These are phyloP conservation scores for Xylariaceae sp. DNA, from an alignment of 2,329 filamentous ascomycete genomes.

Conservation along the genomic window DNA sequence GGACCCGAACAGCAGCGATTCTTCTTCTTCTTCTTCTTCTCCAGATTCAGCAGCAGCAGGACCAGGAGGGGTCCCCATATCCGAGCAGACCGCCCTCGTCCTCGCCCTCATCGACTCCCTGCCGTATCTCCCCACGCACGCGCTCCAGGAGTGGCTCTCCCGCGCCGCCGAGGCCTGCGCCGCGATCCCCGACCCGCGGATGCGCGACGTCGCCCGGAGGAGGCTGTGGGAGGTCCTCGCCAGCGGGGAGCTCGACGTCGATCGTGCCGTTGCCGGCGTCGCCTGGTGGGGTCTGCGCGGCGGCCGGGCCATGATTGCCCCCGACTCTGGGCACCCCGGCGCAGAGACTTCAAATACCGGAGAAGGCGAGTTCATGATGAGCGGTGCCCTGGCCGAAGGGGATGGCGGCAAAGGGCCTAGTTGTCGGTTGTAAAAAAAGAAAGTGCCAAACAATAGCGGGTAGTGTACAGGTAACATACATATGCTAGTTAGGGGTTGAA, in stretches of 20 bases:
- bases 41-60: not conserved
- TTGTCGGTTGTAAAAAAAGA: slow-evolving; percentile 12
- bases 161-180: slow-evolving; percentile 64
- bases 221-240: slow-evolving; percentile 76
- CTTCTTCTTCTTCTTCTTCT: no score
- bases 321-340: no score
- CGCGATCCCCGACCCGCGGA: slow-evolving; percentile 52
- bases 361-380: slow-evolving; percentile 43
- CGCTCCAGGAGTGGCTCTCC: slow-evolving; percentile 77
- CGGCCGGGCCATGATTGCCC: slow-evolving; percentile 45
- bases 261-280: slow-evolving; percentile 71
- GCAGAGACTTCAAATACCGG: slow-evolving; percentile 18
- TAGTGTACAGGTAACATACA: slow-evolving; percentile 1
- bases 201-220: slow-evolving; percentile 61
- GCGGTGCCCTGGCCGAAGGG: slow-evolving; percentile 40
- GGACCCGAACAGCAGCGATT: not conserved
- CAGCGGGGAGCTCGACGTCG: slow-evolving; percentile 82
- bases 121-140: slow-evolving; percentile 62
- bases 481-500: not conserved
- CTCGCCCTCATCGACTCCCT: slow-evolving; percentile 76
- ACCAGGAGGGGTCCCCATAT: slow-evolving; percentile 35
- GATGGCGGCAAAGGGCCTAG: slow-evolving; percentile 27
- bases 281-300: slow-evolving; percentile 73
- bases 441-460: no score
- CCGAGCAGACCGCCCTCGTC: slow-evolving; percentile 72